Base-by-base conservation (phyloP, 371 early-diverging fungal species). In the Nematocida sp. region DNA sequence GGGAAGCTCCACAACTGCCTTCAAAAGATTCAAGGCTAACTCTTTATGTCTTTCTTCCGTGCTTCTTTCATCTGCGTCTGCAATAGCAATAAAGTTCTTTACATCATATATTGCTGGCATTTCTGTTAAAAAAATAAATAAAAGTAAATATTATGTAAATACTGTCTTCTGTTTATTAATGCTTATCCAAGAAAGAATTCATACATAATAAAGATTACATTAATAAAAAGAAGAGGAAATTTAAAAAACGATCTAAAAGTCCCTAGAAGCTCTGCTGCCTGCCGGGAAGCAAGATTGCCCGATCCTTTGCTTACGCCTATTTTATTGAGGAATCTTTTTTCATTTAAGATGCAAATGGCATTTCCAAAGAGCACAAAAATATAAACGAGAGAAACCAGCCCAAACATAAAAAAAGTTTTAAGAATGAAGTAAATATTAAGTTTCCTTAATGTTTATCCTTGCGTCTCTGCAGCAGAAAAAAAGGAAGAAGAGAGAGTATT, bases 321-420 rank as follows among this genome's bases (percentile, higher is more conserved):
- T 36, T 71, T 59, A 20, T 50, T 47, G 3, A 71, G 55, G 23
- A 71, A 60, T 53, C 75, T 60, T 20, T 71, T 60, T 32, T 71
- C 75, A 33, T 71, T 71, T n/a, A 71, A 49, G 23, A 71, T 71
- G 63, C 75, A 71, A 13, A 71, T 20, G 25, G 47, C 48, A 32
- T 71, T 71, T 23, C 75, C 75, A 13, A 71, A 60, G 53, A 71
- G 38, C 5, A 59, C 59, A 54, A 71, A 71, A 7, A 57, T 49
- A 33, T 71, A 71, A 7, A 71, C 69, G 48, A 71, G 59, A n/a
- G 53, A 48, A 23, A 20, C 45, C 42, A 71, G 3, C 2, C 75
- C 75, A 63, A 71, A 71, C 75, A 71, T 71, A 61, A 40, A 57
- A 51, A 54, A 30, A n/a, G n/a, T n/a, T n/a, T n/a, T n/a, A n/a